Evolutionary conservation across 176 grass and related monocot genomes (phyloP).

Genomic region (Tuctoria greenei): DNA sequence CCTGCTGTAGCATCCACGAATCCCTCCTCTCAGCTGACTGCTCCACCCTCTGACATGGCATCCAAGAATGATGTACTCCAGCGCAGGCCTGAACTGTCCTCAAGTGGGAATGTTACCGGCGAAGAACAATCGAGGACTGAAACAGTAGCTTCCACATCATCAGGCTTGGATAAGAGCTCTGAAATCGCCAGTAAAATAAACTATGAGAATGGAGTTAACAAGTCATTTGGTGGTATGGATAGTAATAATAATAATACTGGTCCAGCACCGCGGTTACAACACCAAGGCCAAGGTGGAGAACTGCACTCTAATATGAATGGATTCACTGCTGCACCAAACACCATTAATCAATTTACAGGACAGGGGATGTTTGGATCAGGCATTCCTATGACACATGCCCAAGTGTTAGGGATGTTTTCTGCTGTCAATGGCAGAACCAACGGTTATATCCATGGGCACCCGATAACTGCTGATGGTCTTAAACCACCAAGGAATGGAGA

Average conservation of each 20-base stretch:
- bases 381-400: conserved; percentile 49
- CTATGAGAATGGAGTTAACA: conserved; percentile 34
- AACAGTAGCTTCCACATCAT: conserved; percentile 37
- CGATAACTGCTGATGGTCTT: conserved; percentile 1
- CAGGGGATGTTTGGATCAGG: conserved; percentile 46
- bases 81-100: conserved; percentile 28
- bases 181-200: conserved; percentile 29
- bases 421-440: conserved; percentile 49
- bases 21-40: conserved; percentile 33
- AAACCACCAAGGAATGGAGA: conserved; percentile 34
- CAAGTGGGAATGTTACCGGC: conserved; percentile 22
- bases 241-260: background rate
- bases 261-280: conserved; percentile 16
- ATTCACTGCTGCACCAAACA: conserved; percentile 20
- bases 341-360: conserved; percentile 24
- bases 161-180: conserved; percentile 26
- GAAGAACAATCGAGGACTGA: conserved; percentile 38
- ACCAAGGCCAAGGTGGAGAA: conserved; percentile 33
- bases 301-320: conserved; percentile 40
- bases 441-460: conserved; percentile 41
- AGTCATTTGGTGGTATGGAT: conserved; percentile 36
- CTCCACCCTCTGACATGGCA: conserved; percentile 18
- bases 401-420: conserved; percentile 52
- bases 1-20: background rate
- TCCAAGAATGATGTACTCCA: conserved; percentile 25